phyloP scores from a whole-genome alignment of 371 early-diverging fungal species.

The Apophysomyces trapeziformis region DNA sequence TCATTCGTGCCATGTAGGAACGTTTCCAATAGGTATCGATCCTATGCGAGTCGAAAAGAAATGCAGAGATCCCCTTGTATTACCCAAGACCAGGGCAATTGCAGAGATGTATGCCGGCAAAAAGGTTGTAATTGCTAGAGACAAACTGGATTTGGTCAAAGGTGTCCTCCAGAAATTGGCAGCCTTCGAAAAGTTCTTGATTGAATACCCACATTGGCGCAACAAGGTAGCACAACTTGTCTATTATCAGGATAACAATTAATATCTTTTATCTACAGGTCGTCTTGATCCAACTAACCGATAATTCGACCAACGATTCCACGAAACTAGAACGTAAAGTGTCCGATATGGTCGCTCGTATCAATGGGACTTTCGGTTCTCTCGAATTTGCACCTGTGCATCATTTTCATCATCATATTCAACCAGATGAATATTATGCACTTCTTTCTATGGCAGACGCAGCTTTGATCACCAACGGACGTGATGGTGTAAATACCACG shows the following conservation, averaged over 20 bases:
- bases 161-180: conserved; percentile 97
- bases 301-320: conserved; percentile 56
- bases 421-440: conserved; percentile 94
- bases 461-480: conserved; percentile 92
- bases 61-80: conserved; percentile 60
- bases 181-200: conserved; percentile 93
- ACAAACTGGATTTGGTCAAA: conserved; percentile 98
- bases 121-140: conserved; percentile 96
- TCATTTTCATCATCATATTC: conserved; percentile 94
- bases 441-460: conserved; percentile 95
- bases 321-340: conserved; percentile 82
- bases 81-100: conserved; percentile 75
- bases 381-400: conserved; percentile 94
- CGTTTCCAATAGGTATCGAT: conserved; percentile 96
- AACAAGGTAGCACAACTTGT: conserved; percentile 73
- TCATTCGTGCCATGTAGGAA: conserved; percentile 82
- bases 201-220: conserved; percentile 88
- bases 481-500: conserved; percentile 99
- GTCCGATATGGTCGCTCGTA: conserved; percentile 86
- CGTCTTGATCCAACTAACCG: conserved; percentile 86
- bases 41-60: conserved; percentile 97
- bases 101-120: conserved; percentile 91
- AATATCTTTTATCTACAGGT: conserved; percentile 58
- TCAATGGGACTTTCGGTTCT: conserved; percentile 93
- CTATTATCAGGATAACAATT: conserved; percentile 86